Conservation (phyloP, 1,139 yeast species). For the Nadsonia commutata region DNA sequence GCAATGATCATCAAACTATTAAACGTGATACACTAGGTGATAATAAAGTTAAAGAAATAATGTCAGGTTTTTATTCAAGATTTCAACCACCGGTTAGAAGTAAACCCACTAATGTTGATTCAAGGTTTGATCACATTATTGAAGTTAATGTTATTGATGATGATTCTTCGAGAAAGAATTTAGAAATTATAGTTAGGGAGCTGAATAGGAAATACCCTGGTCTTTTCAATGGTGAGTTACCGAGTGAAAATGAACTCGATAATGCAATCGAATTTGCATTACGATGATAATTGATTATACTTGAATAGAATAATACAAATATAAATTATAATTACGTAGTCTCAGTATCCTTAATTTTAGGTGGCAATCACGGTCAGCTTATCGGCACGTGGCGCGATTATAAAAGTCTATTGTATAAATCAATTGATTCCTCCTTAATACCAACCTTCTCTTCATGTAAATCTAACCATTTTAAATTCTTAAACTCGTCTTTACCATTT, state of each 20-base stretch:
- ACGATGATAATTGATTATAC: neutral
- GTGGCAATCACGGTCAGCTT: too few species aligned
- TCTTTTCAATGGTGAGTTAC: conserved; percentile 14
- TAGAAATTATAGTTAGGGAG: conserved; percentile 27
- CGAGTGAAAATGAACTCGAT: neutral
- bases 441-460: conserved; percentile 22
- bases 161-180: conserved; percentile 30
- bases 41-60: conserved; percentile 37
- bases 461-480: conserved; percentile 21
- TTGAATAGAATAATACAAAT: neutral
- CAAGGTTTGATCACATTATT: conserved; percentile 41
- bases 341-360: neutral
- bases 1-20: conserved; percentile 75
- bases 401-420: conserved; percentile 2
- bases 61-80: conserved; percentile 52
- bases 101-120: conserved; percentile 18
- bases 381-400: too few species aligned
- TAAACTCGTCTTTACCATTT: conserved; percentile 12
- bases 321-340: neutral
- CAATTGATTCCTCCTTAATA: conserved; percentile 13
- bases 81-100: conserved; percentile 28
- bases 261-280: neutral
- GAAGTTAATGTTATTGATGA: conserved; percentile 35
- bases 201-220: conserved; percentile 32
- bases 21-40: conserved; percentile 34